These are phyloP conservation scores for Cryphonectria radicalis DNA, from an alignment of 2,329 filamentous ascomycete species.

Conservation along the genomic window DNA sequence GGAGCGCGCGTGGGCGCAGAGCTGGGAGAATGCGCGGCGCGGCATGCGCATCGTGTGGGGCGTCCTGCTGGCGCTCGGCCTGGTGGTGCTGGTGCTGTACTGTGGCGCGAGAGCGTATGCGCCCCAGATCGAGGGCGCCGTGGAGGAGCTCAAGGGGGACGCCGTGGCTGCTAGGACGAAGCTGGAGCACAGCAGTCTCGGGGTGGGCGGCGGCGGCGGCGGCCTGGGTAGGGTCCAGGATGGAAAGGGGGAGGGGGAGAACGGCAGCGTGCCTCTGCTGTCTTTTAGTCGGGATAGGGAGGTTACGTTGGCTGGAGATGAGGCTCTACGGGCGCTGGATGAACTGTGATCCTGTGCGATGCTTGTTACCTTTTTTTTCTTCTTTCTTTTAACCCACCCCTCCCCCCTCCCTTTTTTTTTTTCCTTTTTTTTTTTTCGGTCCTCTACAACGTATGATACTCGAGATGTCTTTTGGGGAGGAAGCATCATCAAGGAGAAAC, in stretches of 20 bases:
- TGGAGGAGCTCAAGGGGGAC: constrained; percentile 21
- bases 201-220: not conserved
- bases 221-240: constrained; percentile 1
- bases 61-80: constrained; percentile 53
- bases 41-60: constrained; percentile 68
- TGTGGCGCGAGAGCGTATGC: constrained; percentile 32
- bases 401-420: too few relatives aligned
- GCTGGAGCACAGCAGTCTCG: constrained; percentile 12
- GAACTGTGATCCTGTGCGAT: constrained; percentile 36
- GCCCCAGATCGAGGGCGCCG: constrained; percentile 21
- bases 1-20: constrained; percentile 68
- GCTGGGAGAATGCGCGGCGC: constrained; percentile 69
- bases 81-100: constrained; percentile 53
- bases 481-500: not conserved
- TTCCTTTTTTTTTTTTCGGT: too few relatives aligned
- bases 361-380: constrained; percentile 6
- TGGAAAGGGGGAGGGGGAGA: constrained; percentile 30
- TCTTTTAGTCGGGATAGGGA: constrained; percentile 32
- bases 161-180: constrained; percentile 23
- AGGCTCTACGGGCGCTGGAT: constrained; percentile 39
- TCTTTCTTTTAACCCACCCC: too few relatives aligned
- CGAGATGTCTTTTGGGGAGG: not conserved
- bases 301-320: constrained; percentile 31
- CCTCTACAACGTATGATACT: constrained; percentile 8
- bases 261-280: constrained; percentile 35